Evolutionary conservation across 2,329 filamentous ascomycete genomes (phyloP), one percentile per base, ranked within the genome.

Genomic region (Sarocladiaceae sp.): DNA sequence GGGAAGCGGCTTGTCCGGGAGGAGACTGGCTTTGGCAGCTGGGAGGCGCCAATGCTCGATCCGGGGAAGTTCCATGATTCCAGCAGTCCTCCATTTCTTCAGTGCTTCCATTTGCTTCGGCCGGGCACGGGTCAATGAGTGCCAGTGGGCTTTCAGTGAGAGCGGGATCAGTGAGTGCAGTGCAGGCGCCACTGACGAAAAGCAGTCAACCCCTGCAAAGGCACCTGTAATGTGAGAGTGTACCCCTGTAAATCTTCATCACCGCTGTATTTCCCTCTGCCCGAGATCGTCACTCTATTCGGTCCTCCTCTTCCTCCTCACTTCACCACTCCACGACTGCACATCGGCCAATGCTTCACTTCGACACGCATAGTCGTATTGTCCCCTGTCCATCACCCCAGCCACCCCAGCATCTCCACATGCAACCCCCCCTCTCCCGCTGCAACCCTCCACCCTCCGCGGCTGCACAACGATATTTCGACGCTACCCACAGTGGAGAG

Each of bases 31-130:
- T 26, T 46, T 20, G 11, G 37, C 29, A 26, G 25, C 25, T 10
- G 22, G 25, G 25, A 26, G 40, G 20, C 40, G 40, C 40, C 40
- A 46, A n/a, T 25, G 17, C 40, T 46, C 22, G 29, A 46, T 46
- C 40, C 40, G 40, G 40, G 40, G 40, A 46, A 28, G 40, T 46
- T 46, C 40, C 40, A 46, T 28, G 25, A 25, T 28, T 26, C 22
- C 40, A 15, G 37, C 11, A 33, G 29, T 33, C 8, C 29, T n/a
- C n/a, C n/a, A n/a, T n/a, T n/a, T n/a, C n/a, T n/a, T n/a, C n/a
- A n/a, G n/a, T 17, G 11, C 5, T 40, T 40, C 37, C 37, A 40
- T 20, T 15, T 40, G 37, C 37, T 40, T 40, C 37, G 37, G 23
- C 23, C 37, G 17, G 15, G 11, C 3, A 11, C 22, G n/a, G n/a